Evolutionary conservation across 768 basidiomycete species (phyloP), one percentile per base, ranked within the genome.

Genomic region (Sistotremastrum suecicum): DNA sequence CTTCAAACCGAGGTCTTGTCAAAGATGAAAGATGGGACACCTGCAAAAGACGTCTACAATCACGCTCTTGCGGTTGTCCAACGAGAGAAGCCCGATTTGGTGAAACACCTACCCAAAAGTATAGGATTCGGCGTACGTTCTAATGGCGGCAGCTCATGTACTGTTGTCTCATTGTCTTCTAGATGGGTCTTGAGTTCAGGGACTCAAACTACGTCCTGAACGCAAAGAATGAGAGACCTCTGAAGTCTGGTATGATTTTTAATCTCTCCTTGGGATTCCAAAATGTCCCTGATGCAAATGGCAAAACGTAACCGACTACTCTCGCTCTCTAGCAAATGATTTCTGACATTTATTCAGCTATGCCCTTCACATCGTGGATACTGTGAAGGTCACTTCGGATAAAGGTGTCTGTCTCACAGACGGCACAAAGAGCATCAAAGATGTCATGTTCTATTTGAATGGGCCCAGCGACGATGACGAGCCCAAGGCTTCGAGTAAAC

Each of bases 151-250:
- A 35, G 20, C 40, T 47, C 32, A 28, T 32, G 47, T 33, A 9
- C 39, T 30, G 37, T 5, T 41, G 45, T 32, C 40, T 35, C n/a
- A n/a, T 47, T 31, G 12, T 28, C 10, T 46, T 28, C 1, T 54
- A 97, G 92, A 97, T 81, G 60, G 94, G 94, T 5, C 77, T 97
- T 58, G 94, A 99, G 60, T 97, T 92, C 65, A 78, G 91, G 37
- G 94, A 99, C 58, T 76, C 82, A 7, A 68, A 78, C 0, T 95
- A 91, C 59, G 64, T 91, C 8, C 66, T 98, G 35, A 83, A 82
- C 4, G 51, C 78, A 5, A 98, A 94, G 66, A 94, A 88, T 55
- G 64, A 64, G 5, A 78, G 82, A 7, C 64, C 63, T 9, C 59
- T 97, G 42, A 78, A 75, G 56, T 66, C 78, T 44, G 80, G 81